A percentile compares a stretch with the other conserved stretches of the same genome.
These are phyloP conservation scores for Penicillium fuscoglaucum DNA, from an alignment of 2,329 filamentous ascomycete genomes.

Conservation along the genomic window DNA sequence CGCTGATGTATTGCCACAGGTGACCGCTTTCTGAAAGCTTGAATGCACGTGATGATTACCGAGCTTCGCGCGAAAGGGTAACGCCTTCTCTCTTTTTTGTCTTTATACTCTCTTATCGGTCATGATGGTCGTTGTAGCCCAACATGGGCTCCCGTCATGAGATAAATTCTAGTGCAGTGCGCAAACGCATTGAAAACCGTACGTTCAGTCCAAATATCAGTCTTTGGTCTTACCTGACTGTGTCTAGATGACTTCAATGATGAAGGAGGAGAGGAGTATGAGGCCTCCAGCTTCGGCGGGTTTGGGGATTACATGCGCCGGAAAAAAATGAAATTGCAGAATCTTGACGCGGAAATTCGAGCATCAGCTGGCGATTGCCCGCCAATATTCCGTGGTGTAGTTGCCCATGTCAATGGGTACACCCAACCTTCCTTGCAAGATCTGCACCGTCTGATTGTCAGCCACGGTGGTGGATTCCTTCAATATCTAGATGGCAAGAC, in stretches of 20 bases:
- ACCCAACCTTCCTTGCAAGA: constrained; percentile 90
- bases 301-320: constrained; percentile 90
- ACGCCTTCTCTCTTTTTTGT: neutral
- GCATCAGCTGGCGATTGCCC: constrained; percentile 68
- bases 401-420: constrained; percentile 91
- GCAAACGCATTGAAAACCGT: constrained; percentile 64
- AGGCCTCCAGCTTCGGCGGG: constrained; percentile 80
- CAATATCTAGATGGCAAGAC: constrained; percentile 96
- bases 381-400: constrained; percentile 84
- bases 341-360: constrained; percentile 80
- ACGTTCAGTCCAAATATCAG: constrained; percentile 22
- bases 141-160: constrained; percentile 64
- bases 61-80: constrained; percentile 1
- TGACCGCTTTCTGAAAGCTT: constrained; percentile 20
- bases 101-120: constrained; percentile 7
- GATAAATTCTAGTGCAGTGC: constrained; percentile 58
- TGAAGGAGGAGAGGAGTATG: constrained; percentile 89
- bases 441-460: constrained; percentile 82
- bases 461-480: constrained; percentile 89
- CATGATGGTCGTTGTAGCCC: constrained; percentile 27
- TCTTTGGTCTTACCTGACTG: constrained; percentile 14
- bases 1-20: constrained; percentile 17
- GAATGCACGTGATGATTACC: constrained; percentile 13
- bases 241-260: constrained; percentile 67
- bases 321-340: constrained; percentile 97